These are phyloP conservation scores for Wickerhamiella slavikovae DNA, from an alignment of 805 yeast species.

Conservation along the genomic window DNA sequence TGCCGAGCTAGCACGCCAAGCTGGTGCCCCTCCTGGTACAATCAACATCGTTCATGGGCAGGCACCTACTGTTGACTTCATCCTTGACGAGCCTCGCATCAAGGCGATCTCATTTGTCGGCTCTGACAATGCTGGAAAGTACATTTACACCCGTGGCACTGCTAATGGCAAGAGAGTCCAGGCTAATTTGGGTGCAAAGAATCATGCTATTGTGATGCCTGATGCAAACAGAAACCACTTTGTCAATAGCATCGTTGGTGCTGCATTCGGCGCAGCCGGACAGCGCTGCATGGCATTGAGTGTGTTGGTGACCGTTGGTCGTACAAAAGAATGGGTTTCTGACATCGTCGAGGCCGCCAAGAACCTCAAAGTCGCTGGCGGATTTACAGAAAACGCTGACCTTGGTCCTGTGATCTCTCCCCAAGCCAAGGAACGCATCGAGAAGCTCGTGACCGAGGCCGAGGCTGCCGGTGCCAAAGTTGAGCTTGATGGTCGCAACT, in stretches of 20 bases:
- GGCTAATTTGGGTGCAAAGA: conserved; percentile 62
- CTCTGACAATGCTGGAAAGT: conserved; percentile 58
- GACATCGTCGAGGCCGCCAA: conserved; percentile 40
- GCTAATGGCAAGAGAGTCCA: conserved; percentile 56
- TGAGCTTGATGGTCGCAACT: conserved; percentile 42
- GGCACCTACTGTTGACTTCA: conserved; percentile 49
- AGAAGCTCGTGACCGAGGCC: conserved; percentile 34
- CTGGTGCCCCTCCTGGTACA: conserved; percentile 60
- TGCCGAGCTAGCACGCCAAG: conserved; percentile 49
- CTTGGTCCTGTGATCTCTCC: conserved; percentile 59
- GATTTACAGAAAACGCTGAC: conserved; percentile 41
- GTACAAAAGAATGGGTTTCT: conserved; percentile 37
- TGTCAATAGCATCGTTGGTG: conserved; percentile 45
- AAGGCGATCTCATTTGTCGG: conserved; percentile 66
- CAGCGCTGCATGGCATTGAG: conserved; percentile 70
- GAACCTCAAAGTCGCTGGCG: conserved; percentile 38
- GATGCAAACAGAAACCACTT: conserved; percentile 49
- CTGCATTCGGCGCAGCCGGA: conserved; percentile 72
- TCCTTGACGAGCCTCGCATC: conserved; percentile 51
- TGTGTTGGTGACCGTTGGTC: conserved; percentile 52
- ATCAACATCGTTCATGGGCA: conserved; percentile 55
- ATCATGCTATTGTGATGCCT: conserved; percentile 53
- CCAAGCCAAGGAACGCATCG: conserved; percentile 31
- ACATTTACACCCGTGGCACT: conserved; percentile 45
- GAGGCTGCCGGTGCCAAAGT: conserved; percentile 42